phyloP scores from a whole-genome alignment of 192 early-diverging fungal species.

The Coemansia sp. region DNA sequence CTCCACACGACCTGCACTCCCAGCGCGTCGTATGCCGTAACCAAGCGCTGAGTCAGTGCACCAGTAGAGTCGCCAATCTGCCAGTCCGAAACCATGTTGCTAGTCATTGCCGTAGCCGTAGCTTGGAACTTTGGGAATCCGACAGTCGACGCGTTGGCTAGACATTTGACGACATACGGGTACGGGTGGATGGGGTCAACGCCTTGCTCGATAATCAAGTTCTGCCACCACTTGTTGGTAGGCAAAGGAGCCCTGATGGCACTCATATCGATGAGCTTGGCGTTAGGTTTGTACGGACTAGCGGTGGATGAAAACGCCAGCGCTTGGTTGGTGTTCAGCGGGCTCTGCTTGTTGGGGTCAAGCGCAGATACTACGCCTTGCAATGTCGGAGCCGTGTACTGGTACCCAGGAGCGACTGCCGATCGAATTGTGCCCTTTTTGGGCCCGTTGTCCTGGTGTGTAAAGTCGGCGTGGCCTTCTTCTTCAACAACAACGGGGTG shows the following conservation, averaged over 20 bases:
- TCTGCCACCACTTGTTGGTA: conserved; percentile 56
- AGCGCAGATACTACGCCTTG: conserved; percentile 33
- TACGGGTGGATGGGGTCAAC: conserved; percentile 45
- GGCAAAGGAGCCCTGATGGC: conserved; percentile 20
- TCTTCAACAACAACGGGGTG: conserved; percentile 12
- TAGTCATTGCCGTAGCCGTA: conserved; percentile 9
- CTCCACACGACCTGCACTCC: conserved; percentile 49
- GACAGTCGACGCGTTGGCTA: conserved; percentile 19
- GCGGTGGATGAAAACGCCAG: conserved; percentile 8
- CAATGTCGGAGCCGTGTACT: conserved; percentile 11
- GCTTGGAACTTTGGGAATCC: conserved; percentile 37
- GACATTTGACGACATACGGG: conserved; percentile 48
- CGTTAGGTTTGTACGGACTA: conserved; percentile 32
- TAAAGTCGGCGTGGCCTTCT: conserved; percentile 25
- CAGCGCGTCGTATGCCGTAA: conserved; percentile 40
- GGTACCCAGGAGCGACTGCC: conserved; percentile 21
- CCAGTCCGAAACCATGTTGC: conserved; percentile 34
- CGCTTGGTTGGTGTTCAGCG: conserved; percentile 15
- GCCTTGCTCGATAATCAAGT: conserved; percentile 46
- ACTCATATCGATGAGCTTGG: conserved; percentile 21
- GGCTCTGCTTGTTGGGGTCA: conserved; percentile 37
- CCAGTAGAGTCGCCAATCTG: conserved; percentile 16
- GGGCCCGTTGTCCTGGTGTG: not conserved
- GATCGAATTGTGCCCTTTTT: not conserved
- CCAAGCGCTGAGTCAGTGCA: conserved; percentile 28